Conservation (phyloP, 805 yeast species). For the Starmerella geochares region DNA sequence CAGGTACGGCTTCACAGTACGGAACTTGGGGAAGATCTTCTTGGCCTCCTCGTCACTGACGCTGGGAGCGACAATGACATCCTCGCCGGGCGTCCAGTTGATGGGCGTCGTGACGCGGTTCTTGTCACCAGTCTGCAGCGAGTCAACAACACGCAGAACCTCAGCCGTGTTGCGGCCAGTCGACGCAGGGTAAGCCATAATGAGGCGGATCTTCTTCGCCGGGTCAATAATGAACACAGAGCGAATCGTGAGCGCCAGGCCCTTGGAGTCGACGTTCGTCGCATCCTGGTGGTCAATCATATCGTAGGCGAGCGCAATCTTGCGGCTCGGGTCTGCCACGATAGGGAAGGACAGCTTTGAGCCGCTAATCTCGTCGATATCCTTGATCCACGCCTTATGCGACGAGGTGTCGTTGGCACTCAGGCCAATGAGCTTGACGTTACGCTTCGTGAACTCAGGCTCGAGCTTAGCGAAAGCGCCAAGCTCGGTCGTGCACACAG, state of each 20-base stretch:
- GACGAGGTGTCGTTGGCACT: conserved; percentile 78
- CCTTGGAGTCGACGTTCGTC: conserved; percentile 59
- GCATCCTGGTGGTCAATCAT: conserved; percentile 85
- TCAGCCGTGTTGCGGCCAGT: conserved; percentile 93
- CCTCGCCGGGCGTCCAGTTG: conserved; percentile 85
- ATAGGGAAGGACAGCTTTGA: conserved; percentile 77
- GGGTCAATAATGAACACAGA: conserved; percentile 92
- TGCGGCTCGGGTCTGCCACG: conserved; percentile 77
- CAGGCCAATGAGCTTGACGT: conserved; percentile 79
- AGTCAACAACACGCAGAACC: conserved; percentile 83
- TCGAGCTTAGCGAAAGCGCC: conserved; percentile 90
- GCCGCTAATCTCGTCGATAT: conserved; percentile 77
- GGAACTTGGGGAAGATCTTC: conserved; percentile 80
- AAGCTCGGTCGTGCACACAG: conserved; percentile 92
- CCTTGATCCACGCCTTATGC: conserved; percentile 85
- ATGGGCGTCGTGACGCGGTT: conserved; percentile 87
- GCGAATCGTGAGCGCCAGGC: conserved; percentile 81
- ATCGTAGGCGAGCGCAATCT: conserved; percentile 71
- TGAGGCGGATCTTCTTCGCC: conserved; percentile 76
- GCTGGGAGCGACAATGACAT: conserved; percentile 86
- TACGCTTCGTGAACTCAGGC: conserved; percentile 80
- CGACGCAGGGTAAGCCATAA: conserved; percentile 85
- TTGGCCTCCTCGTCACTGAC: conserved; percentile 76
- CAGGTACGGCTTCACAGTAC: conserved; percentile 83
- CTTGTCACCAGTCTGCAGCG: conserved; percentile 78